Percentiles rank a stretch among this genome's conserved stretches.
phyloP scores from a whole-genome alignment of 306 rosid genomes.

The Cucurbita moschata region DNA sequence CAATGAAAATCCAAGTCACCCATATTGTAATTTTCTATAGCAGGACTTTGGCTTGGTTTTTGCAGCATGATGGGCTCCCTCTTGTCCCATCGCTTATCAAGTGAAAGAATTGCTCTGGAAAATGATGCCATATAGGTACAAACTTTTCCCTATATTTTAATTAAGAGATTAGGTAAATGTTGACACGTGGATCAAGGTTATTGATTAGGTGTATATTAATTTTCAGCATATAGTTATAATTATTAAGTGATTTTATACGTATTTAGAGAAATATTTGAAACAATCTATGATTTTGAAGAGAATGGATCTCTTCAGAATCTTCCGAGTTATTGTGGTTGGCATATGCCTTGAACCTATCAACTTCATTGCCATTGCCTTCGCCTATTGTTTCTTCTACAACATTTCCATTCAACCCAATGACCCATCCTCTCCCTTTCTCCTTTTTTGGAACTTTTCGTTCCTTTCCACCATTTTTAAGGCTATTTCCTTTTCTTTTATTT shows the following conservation, averaged over 20 bases:
- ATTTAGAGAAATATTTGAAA: not conserved
- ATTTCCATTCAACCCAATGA: not conserved
- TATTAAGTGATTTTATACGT: not conserved
- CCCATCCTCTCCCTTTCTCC: not conserved
- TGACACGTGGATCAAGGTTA: not conserved
- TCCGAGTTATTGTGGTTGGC: not conserved
- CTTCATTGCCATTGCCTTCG: constrained; percentile 1
- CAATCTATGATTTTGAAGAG: not conserved
- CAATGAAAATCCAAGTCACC: not conserved
- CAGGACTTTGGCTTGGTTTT: not conserved
- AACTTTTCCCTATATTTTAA: not conserved
- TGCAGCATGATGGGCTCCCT: not conserved
- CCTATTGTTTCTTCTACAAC: not conserved
- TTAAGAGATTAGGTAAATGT: not conserved
- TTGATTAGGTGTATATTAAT: no score
- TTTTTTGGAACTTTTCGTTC: not conserved
- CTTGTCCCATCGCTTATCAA: not conserved
- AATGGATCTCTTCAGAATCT: not conserved
- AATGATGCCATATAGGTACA: not conserved
- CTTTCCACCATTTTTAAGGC: not conserved
- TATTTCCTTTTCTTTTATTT: no score
- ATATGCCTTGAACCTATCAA: not conserved
- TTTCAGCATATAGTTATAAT: not conserved
- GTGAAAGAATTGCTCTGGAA: not conserved
- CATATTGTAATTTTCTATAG: not conserved